Evolutionary conservation across 2,329 filamentous ascomycete species (phyloP).

Genomic region (Ophiostoma sp.): DNA sequence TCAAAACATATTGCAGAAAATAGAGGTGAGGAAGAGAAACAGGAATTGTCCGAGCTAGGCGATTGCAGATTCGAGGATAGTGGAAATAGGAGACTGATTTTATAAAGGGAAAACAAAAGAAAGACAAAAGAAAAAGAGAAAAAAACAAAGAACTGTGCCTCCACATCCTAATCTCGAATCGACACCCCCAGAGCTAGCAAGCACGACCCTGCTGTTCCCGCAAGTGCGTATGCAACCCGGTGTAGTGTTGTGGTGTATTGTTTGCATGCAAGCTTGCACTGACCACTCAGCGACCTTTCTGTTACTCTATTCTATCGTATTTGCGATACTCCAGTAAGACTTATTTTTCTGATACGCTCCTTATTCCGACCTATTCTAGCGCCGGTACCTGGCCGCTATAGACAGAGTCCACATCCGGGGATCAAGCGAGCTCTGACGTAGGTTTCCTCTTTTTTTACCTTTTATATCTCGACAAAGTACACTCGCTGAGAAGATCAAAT

Average conservation of each 20-base stretch:
- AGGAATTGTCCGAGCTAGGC: not conserved
- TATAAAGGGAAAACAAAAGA: no score
- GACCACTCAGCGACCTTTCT: not conserved
- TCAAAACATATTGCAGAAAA: not conserved
- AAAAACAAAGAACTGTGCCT: not conserved
- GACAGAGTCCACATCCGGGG: not conserved
- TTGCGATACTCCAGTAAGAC: not conserved
- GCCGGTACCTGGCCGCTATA: not conserved
- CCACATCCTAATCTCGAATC: not conserved
- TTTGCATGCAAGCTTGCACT: not conserved
- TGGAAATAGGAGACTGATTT: not conserved
- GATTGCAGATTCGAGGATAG: not conserved
- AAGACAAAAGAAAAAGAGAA: not conserved
- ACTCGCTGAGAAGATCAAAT: not conserved
- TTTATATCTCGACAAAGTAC: not conserved
- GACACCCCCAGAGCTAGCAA: not conserved
- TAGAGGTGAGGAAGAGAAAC: not conserved
- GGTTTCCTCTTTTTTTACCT: not conserved
- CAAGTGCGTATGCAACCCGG: not conserved
- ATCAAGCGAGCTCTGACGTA: not conserved
- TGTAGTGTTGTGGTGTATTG: not conserved
- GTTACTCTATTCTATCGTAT: not conserved
- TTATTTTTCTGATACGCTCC: not conserved
- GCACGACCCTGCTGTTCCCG: not conserved
- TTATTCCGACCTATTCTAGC: not conserved